These are phyloP conservation scores for Nigrospora oryzae DNA, from an alignment of 2,329 filamentous ascomycete species.

Conservation along the genomic window DNA sequence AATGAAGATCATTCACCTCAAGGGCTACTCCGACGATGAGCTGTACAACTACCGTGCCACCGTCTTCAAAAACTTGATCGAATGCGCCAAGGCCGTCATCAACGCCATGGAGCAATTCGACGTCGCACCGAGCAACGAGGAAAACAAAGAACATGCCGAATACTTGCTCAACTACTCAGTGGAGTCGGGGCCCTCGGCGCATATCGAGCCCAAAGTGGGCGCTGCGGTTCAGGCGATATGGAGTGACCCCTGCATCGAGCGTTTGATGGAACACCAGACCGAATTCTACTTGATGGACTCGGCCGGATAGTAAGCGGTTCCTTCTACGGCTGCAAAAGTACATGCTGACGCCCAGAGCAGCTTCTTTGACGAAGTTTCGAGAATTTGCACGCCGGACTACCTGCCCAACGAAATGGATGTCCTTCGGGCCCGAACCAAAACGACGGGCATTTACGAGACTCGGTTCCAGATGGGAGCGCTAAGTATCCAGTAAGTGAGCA, in stretches of 20 bases:
- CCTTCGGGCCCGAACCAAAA: constrained; percentile 91
- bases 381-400: constrained; percentile 79
- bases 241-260: constrained; percentile 77
- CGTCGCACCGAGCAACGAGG: constrained; percentile 65
- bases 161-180: constrained; percentile 83
- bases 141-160: constrained; percentile 65
- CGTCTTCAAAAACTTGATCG: constrained; percentile 95
- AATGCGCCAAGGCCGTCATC: constrained; percentile 92
- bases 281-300: constrained; percentile 99
- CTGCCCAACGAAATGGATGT: constrained; percentile 93
- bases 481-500: constrained; percentile 80
- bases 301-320: constrained; percentile 75
- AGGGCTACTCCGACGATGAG: constrained; percentile 93
- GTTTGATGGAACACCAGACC: constrained; percentile 85
- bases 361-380: constrained; percentile 88
- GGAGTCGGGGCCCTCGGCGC: constrained; percentile 80
- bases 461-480: constrained; percentile 97
- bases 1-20: constrained; percentile 99
- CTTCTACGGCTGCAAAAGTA: not conserved
- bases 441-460: constrained; percentile 98
- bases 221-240: constrained; percentile 80
- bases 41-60: constrained; percentile 89
- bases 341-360: constrained; percentile 35
- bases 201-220: constrained; percentile 73
- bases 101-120: constrained; percentile 87